Conservation (phyloP, 129 eudicot species). For the Oenanthe sinensis region DNA sequence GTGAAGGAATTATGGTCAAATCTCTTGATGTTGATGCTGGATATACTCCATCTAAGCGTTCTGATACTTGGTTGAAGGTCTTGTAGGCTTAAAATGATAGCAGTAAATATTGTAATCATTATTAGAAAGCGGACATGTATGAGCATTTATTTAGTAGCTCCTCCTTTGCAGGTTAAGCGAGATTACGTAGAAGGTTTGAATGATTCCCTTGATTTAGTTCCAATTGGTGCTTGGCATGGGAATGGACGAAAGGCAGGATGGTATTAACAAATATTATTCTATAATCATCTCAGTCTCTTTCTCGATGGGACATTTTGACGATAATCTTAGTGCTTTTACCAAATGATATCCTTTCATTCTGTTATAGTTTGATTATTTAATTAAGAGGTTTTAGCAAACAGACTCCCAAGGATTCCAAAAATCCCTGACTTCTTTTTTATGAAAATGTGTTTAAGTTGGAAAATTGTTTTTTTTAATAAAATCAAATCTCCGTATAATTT, state of each 20-base stretch:
- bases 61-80: constrained; percentile 58
- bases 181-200: constrained; percentile 78
- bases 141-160: neutral
- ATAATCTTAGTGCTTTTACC: neutral
- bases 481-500: neutral
- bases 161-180: constrained; percentile 69
- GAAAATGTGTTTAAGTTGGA: neutral
- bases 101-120: neutral
- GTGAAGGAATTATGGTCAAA: constrained; percentile 98
- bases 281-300: neutral
- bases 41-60: constrained; percentile 88
- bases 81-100: neutral
- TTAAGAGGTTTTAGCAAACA: neutral
- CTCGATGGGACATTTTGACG: neutral
- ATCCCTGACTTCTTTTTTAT: neutral
- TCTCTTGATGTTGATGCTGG: constrained; percentile 89
- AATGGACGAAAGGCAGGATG: constrained; percentile 99
- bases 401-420: neutral
- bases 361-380: neutral
- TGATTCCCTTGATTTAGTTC: constrained; percentile 93
- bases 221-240: constrained; percentile 99
- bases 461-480: neutral
- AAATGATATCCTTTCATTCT: neutral
- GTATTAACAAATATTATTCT: constrained; percentile 25
- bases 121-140: neutral